A percentile compares a stretch with the other conserved stretches of the same genome.
phyloP scores from a whole-genome alignment of 2,329 filamentous ascomycete species.

The Trichoderma koningii region DNA sequence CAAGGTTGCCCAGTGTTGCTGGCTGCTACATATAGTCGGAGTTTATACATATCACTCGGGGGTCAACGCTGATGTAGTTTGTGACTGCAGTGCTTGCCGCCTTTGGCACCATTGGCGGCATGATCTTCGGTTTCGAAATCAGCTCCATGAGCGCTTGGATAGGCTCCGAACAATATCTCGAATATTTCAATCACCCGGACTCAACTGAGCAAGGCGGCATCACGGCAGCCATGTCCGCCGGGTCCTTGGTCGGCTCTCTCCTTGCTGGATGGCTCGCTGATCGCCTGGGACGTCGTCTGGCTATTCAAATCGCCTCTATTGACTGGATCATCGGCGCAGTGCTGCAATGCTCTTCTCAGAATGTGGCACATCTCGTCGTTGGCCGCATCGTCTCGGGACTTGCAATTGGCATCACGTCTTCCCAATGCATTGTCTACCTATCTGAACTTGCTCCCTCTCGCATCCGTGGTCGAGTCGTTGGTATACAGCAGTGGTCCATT shows the following conservation, averaged over 20 bases:
- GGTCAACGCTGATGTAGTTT: background rate
- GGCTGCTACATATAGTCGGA: background rate
- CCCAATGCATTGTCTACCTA: conserved; percentile 14
- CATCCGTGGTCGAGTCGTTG: conserved; percentile 1
- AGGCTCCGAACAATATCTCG: conserved; percentile 2
- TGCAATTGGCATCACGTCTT: conserved; percentile 1
- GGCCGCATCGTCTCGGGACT: conserved; percentile 3
- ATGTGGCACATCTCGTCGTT: conserved; percentile 10
- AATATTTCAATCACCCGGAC: conserved; percentile 2
- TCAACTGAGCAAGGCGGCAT: conserved; percentile 5
- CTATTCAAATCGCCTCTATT: conserved; percentile 7
- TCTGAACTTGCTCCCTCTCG: conserved; percentile 8
- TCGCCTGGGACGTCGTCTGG: background rate
- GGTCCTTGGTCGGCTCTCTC: conserved; percentile 2
- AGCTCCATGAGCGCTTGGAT: conserved; percentile 15
- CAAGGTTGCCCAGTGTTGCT: background rate
- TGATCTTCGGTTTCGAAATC: conserved; percentile 21
- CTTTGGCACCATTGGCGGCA: conserved; percentile 9
- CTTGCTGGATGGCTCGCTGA: background rate
- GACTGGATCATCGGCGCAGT: conserved; percentile 1
- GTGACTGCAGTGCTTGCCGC: background rate
- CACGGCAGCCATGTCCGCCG: conserved; percentile 8
- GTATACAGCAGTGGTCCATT: conserved; percentile 14
- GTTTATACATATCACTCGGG: background rate
- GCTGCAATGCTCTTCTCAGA: conserved; percentile 9